Percentiles rank a stretch among this genome's conserved stretches.
Conservation (phyloP, 345 rosid species). For the Euphorbia lathyris region DNA sequence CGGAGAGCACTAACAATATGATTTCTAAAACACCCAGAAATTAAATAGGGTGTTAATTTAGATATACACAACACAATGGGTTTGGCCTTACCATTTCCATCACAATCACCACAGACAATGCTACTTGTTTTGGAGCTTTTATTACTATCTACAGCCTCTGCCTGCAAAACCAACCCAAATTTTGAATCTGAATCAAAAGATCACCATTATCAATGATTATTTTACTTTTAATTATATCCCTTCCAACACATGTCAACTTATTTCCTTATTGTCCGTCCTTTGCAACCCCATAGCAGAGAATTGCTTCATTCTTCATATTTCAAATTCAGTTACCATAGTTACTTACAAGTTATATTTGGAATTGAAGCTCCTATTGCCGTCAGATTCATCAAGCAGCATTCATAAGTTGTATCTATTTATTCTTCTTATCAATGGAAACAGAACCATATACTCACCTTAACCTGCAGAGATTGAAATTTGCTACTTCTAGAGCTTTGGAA, state of each 20-base stretch:
- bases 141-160: constrained; percentile 52
- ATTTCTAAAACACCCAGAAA: not conserved
- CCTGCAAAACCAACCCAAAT: constrained; percentile 41
- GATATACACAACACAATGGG: not conserved
- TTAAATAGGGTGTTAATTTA: not conserved
- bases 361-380: no score
- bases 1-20: not conserved
- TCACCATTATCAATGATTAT: no score
- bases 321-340: not conserved
- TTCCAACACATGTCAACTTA: not conserved
- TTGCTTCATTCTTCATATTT: not conserved
- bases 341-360: not conserved
- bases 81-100: constrained; percentile 28
- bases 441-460: constrained; percentile 44
- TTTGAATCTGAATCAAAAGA: not conserved
- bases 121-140: constrained; percentile 45
- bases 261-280: not conserved
- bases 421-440: not conserved
- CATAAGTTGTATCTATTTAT: not conserved
- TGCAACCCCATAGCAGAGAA: not conserved
- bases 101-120: constrained; percentile 72
- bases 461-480: constrained; percentile 52
- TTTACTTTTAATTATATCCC: not conserved
- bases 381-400: no score
- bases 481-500: constrained; percentile 38